Evolutionary conservation across 2,329 filamentous ascomycete species (phyloP).

Genomic region (Fusarium chaquense): DNA sequence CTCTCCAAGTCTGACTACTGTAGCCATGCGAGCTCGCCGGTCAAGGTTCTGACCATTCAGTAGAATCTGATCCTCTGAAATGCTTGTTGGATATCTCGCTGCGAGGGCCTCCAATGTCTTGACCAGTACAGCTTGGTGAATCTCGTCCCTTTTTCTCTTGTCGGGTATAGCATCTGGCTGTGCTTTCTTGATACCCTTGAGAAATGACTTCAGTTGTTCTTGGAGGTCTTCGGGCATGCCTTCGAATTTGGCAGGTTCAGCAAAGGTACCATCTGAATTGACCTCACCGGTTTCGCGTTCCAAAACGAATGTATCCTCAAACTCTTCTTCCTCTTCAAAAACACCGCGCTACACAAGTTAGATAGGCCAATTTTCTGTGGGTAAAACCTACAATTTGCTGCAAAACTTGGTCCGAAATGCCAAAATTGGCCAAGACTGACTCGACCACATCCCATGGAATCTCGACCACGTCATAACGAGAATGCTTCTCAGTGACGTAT

Average conservation of each 20-base stretch:
- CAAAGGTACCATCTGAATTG: conserved; percentile 61
- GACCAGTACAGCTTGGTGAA: conserved; percentile 57
- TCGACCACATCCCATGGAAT: conserved; percentile 72
- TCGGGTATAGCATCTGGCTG: conserved; percentile 58
- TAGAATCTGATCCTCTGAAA: conserved; percentile 56
- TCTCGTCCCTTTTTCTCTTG: conserved; percentile 63
- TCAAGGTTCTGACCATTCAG: conserved; percentile 49
- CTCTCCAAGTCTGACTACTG: conserved; percentile 77
- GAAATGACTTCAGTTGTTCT: conserved; percentile 62
- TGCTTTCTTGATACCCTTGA: conserved; percentile 63
- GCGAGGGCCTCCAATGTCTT: conserved; percentile 55
- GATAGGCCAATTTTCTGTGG: neutral
- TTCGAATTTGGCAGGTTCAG: conserved; percentile 53
- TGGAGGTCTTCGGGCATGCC: conserved; percentile 64
- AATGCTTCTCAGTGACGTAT: conserved; percentile 83
- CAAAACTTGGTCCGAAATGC: conserved; percentile 54
- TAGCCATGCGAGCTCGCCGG: conserved; percentile 68
- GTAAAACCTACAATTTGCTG: conserved; percentile 56
- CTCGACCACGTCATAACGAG: conserved; percentile 85
- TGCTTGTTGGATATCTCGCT: conserved; percentile 58
- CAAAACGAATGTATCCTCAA: conserved; percentile 81
- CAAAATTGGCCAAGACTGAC: conserved; percentile 57
- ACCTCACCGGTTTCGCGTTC: conserved; percentile 67
- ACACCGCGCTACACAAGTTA: conserved; percentile 53
- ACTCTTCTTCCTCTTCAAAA: conserved; percentile 73